Evolutionary conservation across 768 basidiomycete species (phyloP).

Genomic region (Pulveroboletus sp.): DNA sequence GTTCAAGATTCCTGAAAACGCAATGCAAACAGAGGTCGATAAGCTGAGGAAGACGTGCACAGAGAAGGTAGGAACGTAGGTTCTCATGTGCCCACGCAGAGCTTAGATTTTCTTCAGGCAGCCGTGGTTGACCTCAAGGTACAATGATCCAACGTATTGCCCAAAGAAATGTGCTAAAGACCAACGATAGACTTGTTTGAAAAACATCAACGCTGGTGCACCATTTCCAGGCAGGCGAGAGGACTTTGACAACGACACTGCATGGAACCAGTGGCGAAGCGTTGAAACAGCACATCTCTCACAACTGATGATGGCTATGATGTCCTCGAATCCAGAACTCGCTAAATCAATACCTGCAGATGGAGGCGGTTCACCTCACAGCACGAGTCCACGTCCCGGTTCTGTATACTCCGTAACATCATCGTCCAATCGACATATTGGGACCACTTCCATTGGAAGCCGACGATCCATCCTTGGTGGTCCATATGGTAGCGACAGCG

Average conservation of each 20-base stretch:
- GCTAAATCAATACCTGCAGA: constrained; percentile 75
- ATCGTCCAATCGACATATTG: constrained; percentile 47
- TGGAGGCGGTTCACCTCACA: constrained; percentile 11
- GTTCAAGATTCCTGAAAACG: constrained; percentile 70
- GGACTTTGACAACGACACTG: constrained; percentile 81
- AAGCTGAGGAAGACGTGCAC: constrained; percentile 61
- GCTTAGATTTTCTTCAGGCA: constrained; percentile 46
- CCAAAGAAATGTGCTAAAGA: constrained; percentile 3
- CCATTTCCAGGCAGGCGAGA: constrained; percentile 83
- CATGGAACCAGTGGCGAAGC: constrained; percentile 82
- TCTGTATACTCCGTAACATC: constrained; percentile 52
- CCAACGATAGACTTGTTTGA: constrained; percentile 65
- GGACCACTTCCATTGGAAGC: constrained; percentile 64
- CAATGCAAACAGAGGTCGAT: constrained; percentile 74
- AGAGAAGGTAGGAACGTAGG: constrained; percentile 55
- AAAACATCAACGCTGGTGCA: constrained; percentile 82
- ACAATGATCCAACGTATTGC: constrained; percentile 3
- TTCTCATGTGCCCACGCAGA: neutral
- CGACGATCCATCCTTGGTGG: constrained; percentile 55
- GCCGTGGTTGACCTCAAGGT: constrained; percentile 88
- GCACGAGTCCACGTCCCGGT: constrained; percentile 45
- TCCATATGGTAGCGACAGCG: constrained; percentile 25
- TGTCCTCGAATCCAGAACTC: constrained; percentile 81
- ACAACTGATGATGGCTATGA: constrained; percentile 85
- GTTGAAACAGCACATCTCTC: constrained; percentile 82